Evolutionary conservation across 2,329 filamentous ascomycete species (phyloP).

Genomic region (Cyphellophora europaea): DNA sequence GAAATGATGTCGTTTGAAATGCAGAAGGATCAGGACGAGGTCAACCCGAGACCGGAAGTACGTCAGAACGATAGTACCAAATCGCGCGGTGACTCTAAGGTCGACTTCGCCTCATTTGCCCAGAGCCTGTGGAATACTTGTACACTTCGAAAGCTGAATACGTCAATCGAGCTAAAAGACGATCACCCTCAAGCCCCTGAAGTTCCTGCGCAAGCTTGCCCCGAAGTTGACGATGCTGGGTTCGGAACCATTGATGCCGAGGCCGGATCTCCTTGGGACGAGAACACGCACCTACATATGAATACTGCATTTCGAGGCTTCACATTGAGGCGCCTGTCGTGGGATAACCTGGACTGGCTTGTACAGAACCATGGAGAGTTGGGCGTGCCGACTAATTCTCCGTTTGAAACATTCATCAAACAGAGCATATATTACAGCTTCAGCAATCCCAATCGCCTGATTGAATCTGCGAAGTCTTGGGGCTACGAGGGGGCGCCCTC

Average conservation of each 20-base stretch:
- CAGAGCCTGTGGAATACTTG: conserved; percentile 42
- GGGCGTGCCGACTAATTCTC: not conserved
- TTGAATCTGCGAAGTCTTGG: conserved; percentile 29
- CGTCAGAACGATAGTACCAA: too few species aligned
- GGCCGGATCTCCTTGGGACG: too few species aligned
- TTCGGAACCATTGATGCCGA: too few species aligned
- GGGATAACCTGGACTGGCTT: conserved; percentile 7
- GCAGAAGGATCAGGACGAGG: too few species aligned
- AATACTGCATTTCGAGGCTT: not conserved
- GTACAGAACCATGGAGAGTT: not conserved
- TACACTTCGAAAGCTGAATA: not conserved
- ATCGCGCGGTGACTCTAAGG: conserved; percentile 6
- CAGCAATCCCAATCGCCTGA: conserved; percentile 29
- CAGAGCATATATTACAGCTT: conserved; percentile 37
- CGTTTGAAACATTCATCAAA: conserved; percentile 27
- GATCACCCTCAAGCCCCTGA: too few species aligned
- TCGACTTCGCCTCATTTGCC: conserved; percentile 53
- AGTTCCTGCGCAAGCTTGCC: too few species aligned
- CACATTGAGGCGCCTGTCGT: conserved; percentile 6
- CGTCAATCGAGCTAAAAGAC: too few species aligned
- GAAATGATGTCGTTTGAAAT: too few species aligned
- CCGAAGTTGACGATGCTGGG: too few species aligned
- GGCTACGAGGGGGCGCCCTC: not conserved
- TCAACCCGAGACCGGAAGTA: too few species aligned
- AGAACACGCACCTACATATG: too few species aligned